Evolutionary conservation across 768 basidiomycete species (phyloP).

Genomic region (Russula vinacea): DNA sequence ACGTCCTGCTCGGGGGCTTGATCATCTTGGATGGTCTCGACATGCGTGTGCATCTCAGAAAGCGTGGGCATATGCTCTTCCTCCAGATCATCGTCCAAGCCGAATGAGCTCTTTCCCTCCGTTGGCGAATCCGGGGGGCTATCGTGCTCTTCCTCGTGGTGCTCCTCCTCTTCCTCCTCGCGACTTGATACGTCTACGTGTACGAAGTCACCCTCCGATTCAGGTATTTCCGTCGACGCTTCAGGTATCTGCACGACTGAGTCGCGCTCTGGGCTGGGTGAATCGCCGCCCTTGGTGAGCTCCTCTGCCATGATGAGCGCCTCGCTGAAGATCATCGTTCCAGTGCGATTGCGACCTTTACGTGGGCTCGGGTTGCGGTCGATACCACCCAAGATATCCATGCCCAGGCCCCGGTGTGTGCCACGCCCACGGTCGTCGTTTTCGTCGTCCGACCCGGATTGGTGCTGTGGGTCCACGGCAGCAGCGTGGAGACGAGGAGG

Average conservation of each 20-base stretch:
- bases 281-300: conserved; percentile 34
- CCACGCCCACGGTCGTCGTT: conserved; percentile 27
- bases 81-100: conserved; percentile 6
- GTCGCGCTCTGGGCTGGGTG: conserved; percentile 22
- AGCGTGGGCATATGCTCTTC: conserved; percentile 3
- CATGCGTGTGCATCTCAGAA: conserved; percentile 5
- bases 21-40: conserved; percentile 2
- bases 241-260: not conserved
- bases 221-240: conserved; percentile 3
- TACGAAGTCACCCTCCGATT: conserved; percentile 21
- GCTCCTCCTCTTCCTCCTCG: conserved; percentile 14
- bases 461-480: conserved; percentile 24
- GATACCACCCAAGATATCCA: conserved; percentile 17
- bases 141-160: conserved; percentile 12
- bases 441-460: conserved; percentile 21
- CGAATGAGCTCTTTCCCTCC: not conserved
- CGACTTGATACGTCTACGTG: conserved; percentile 17
- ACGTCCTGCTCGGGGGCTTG: conserved; percentile 21
- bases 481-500: conserved; percentile 26
- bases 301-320: conserved; percentile 42
- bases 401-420: conserved; percentile 23
- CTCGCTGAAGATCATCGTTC: conserved; percentile 70
- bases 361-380: conserved; percentile 30
- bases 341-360: conserved; percentile 56
- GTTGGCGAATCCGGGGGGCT: conserved; percentile 1